Evolutionary conservation across 495 filamentous ascomycete genomes (phyloP).

Genomic region (Bacidia rubella): DNA sequence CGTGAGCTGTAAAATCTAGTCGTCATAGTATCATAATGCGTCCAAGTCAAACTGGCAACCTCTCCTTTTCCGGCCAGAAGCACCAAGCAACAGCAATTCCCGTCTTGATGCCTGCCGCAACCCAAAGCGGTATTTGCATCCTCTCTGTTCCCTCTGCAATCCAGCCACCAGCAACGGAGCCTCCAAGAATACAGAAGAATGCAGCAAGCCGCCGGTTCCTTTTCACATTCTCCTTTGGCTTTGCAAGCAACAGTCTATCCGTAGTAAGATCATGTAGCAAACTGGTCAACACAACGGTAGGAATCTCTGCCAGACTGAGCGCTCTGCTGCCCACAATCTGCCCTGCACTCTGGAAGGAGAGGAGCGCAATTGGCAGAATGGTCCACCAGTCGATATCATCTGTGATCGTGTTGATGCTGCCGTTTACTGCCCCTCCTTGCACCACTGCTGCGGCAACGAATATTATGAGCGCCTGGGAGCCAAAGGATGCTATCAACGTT

Average conservation of each 20-base stretch:
- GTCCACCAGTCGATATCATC: conserved; percentile 24
- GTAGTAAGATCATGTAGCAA: conserved; percentile 55
- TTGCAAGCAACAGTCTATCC: conserved; percentile 38
- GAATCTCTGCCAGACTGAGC: conserved; percentile 54
- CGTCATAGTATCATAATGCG: not conserved
- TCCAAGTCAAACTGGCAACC: not conserved
- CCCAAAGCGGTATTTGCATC: conserved; percentile 44
- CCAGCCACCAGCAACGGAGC: conserved; percentile 51
- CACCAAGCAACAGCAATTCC: conserved; percentile 30
- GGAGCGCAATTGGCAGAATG: conserved; percentile 44
- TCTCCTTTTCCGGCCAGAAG: conserved; percentile 25
- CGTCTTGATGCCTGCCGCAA: conserved; percentile 45
- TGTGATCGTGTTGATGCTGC: conserved; percentile 20
- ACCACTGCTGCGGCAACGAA: conserved; percentile 46
- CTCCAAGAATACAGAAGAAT: conserved; percentile 42
- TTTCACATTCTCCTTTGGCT: conserved; percentile 42
- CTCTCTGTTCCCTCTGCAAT: conserved; percentile 32
- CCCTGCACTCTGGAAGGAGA: conserved; percentile 60
- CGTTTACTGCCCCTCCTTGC: conserved; percentile 31
- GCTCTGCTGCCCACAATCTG: conserved; percentile 52
- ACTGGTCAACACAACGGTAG: conserved; percentile 59
- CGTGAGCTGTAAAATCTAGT: not conserved
- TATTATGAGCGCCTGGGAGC: conserved; percentile 41
- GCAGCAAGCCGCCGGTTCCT: conserved; percentile 47
- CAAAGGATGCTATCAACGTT: conserved; percentile 42